These are phyloP conservation scores for Chondrostereum purpureum DNA, from an alignment of 1,284 basidiomycete genomes.

Conservation along the genomic window DNA sequence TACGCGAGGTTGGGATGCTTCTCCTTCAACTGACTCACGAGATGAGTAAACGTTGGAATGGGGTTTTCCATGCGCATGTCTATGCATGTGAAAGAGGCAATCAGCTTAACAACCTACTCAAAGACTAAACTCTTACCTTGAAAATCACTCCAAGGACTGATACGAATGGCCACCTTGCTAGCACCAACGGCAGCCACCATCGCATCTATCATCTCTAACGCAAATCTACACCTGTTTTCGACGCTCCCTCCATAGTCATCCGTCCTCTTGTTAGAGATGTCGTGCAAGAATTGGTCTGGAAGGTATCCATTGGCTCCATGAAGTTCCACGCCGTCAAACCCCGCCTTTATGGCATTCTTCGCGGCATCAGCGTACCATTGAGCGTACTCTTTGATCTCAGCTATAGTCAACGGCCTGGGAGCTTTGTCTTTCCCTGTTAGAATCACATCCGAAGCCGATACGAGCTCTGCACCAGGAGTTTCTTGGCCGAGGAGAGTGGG, in stretches of 20 bases:
- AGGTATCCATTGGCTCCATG: conserved; percentile 40
- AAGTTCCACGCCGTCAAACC: conserved; percentile 66
- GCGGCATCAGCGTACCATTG: conserved; percentile 26
- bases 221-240: conserved; percentile 45
- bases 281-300: conserved; percentile 37
- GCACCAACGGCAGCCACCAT: conserved; percentile 30
- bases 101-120: no score
- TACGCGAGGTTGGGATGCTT: conserved; percentile 38
- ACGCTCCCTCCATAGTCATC: conserved; percentile 51
- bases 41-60: conserved; percentile 25
- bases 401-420: conserved; percentile 24
- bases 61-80: conserved; percentile 36
- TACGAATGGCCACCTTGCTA: conserved; percentile 38
- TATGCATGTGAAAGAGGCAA: conserved; percentile 9
- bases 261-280: conserved; percentile 39
- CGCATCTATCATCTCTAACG: conserved; percentile 37
- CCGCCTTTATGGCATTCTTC: conserved; percentile 30
- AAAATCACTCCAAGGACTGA: conserved; percentile 40
- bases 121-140: conserved; percentile 20
- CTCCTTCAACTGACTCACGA: conserved; percentile 19
- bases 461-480: conserved; percentile 18
- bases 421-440: conserved; percentile 20
- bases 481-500: conserved; percentile 10
- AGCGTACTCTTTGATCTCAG: conserved; percentile 34
- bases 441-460: conserved; percentile 33